These are phyloP conservation scores for Xylariaceae sp. DNA, from an alignment of 2,329 filamentous ascomycete genomes.

Conservation along the genomic window DNA sequence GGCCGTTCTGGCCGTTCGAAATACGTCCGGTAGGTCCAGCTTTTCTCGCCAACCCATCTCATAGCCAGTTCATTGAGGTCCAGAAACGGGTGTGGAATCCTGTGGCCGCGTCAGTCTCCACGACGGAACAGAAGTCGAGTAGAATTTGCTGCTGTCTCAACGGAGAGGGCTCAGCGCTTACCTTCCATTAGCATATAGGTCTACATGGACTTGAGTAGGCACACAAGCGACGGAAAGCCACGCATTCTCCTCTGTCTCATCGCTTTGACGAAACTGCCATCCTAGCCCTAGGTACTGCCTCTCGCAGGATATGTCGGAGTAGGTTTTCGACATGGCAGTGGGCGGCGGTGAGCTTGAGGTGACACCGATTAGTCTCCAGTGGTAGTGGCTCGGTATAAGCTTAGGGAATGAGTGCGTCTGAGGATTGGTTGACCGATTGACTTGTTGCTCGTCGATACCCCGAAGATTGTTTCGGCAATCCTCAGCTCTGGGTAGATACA, in stretches of 20 bases:
- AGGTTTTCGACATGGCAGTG: too few species aligned
- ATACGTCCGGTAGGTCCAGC: conserved; percentile 48
- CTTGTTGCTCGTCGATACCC: too few species aligned
- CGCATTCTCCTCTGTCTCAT: conserved; percentile 6
- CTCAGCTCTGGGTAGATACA: too few species aligned
- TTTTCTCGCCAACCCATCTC: conserved; percentile 55
- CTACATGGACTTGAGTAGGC: conserved; percentile 31
- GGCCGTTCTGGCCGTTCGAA: conserved; percentile 23
- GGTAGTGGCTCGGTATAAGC: too few species aligned
- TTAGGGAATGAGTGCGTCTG: too few species aligned
- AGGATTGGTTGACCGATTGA: too few species aligned
- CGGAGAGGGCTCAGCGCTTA: conserved; percentile 14
- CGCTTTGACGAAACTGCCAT: conserved; percentile 16
- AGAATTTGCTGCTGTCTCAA: too few species aligned
- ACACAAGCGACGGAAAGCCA: conserved; percentile 29
- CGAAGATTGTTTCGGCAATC: too few species aligned
- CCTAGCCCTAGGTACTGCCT: conserved; percentile 10
- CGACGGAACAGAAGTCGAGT: not conserved
- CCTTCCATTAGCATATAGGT: conserved; percentile 29
- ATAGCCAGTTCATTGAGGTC: conserved; percentile 53
- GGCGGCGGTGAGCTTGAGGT: too few species aligned
- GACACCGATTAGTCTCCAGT: too few species aligned
- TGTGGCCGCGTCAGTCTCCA: conserved; percentile 11
- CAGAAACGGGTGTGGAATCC: conserved; percentile 49
- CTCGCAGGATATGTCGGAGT: too few species aligned